Evolutionary conservation across 2,329 filamentous ascomycete species (phyloP), one percentile per base, ranked within the genome.

Genomic region (Cordyceps javanica): DNA sequence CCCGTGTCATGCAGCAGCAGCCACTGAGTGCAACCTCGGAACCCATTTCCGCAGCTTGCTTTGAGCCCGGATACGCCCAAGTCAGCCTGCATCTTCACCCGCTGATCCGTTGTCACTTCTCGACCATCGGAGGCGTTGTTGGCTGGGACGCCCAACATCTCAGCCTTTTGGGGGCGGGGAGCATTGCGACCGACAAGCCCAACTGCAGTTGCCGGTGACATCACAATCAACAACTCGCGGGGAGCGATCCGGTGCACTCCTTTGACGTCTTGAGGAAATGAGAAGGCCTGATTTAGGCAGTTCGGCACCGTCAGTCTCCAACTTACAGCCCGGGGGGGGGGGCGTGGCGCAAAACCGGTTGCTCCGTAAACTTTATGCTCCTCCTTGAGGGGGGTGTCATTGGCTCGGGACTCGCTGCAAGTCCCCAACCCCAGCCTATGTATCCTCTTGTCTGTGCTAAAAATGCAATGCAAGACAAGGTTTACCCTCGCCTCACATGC

Each of bases 221-320:
- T 30, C 16, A 23, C 38, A 21, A 21, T 53, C 50, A 32, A 42
- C n/a, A 10, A 23, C 5, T n/a, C 38, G 30, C 16, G 32, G 48
- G 32, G 48, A 51, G 10, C 23, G 39, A 48, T 48, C 44, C 26
- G 26, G 9, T 48, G 44, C n/a, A 13, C 44, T 48, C 26, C 21
- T 32, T n/a, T 41, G 39, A 45, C 28, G 25, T 45, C 21, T 26
- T 41, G 19, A 41, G 34, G 54, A 56, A 56, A 56, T 56, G 54
- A 56, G 45, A 34, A 55, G 2, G 25, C 19, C 42, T 48, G 4
- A 28, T 23, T 48, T 54, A 5, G 42, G 44, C 4, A 55, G 28
- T 41, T 55, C 51, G 23, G 44, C 34, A 32, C 25, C 30, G 19
- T 19, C 28, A 19, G 26, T 41, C 54, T 41, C 38, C 32, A 39